Percentiles rank a stretch among this genome's conserved stretches.
Evolutionary conservation across 768 basidiomycete genomes (phyloP).

Genomic region (Galerina sulciceps): DNA sequence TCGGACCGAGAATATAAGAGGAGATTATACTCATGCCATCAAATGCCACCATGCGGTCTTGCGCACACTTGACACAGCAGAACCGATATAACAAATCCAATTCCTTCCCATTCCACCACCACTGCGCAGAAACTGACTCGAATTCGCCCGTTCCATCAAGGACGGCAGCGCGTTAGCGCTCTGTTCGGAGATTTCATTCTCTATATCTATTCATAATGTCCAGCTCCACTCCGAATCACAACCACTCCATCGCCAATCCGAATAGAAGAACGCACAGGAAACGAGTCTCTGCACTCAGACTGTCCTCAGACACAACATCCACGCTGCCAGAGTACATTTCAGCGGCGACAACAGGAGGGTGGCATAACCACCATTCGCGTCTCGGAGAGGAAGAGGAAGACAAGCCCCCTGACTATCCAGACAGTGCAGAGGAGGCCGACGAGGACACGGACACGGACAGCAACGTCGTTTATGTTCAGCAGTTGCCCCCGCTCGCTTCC

Average conservation of each 20-base stretch:
- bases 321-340: slow-evolving; percentile 14
- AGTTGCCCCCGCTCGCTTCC: slow-evolving; percentile 26
- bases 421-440: slow-evolving; percentile 79
- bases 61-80: slow-evolving; percentile 17
- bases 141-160: slow-evolving; percentile 6
- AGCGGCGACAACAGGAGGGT: background rate
- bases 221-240: slow-evolving; percentile 12
- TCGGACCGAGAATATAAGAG: slow-evolving; percentile 13
- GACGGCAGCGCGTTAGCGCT: slow-evolving; percentile 26
- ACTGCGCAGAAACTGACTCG: slow-evolving; percentile 18
- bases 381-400: slow-evolving; percentile 39
- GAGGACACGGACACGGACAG: slow-evolving; percentile 59
- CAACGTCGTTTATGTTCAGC: slow-evolving; percentile 29
- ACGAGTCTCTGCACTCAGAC: slow-evolving; percentile 56
- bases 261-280: slow-evolving; percentile 50
- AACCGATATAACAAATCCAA: background rate
- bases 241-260: slow-evolving; percentile 3
- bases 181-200: slow-evolving; percentile 13
- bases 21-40: slow-evolving; percentile 3
- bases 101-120: slow-evolving; percentile 5
- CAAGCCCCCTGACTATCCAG: slow-evolving; percentile 75
- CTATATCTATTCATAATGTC: slow-evolving; percentile 23
- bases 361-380: slow-evolving; percentile 7
- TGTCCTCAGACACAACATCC: slow-evolving; percentile 69
- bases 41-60: slow-evolving; percentile 18